Conservation (phyloP, 345 rosid species). For the Capsella bursapastoris region DNA sequence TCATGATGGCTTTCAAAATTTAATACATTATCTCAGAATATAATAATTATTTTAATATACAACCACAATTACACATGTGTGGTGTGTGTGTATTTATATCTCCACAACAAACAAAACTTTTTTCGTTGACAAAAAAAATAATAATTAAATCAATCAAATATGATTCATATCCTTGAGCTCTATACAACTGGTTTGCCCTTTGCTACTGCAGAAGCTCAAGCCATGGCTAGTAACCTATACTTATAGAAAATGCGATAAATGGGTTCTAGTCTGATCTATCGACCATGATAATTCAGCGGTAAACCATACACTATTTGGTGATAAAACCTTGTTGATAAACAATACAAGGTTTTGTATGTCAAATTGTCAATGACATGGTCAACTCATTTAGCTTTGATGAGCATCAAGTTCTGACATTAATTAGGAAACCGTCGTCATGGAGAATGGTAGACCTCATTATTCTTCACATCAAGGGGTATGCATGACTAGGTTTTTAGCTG, state of each 20-base stretch:
- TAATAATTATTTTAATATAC: background rate
- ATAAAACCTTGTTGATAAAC: background rate
- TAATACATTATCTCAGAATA: constrained; percentile 36
- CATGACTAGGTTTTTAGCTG: background rate
- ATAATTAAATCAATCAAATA: no score
- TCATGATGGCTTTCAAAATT: constrained; percentile 42
- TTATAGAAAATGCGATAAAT: no score
- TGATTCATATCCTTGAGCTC: no score
- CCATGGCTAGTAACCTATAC: background rate
- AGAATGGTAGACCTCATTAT: no score
- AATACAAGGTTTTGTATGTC: background rate
- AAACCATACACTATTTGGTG: background rate
- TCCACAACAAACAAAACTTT: background rate
- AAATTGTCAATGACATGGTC: background rate
- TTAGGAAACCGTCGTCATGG: no score
- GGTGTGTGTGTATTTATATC: background rate
- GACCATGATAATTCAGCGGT: no score
- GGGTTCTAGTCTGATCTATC: no score
- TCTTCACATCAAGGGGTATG: no score
- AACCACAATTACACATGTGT: constrained; percentile 30
- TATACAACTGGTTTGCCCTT: background rate
- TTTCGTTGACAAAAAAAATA: background rate
- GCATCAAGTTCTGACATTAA: background rate
- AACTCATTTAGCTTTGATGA: background rate
- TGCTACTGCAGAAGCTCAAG: background rate